Percentiles rank a stretch among this genome's conserved stretches.
phyloP scores from a whole-genome alignment of 768 basidiomycete species.

The Termitomyces bulborhizus region DNA sequence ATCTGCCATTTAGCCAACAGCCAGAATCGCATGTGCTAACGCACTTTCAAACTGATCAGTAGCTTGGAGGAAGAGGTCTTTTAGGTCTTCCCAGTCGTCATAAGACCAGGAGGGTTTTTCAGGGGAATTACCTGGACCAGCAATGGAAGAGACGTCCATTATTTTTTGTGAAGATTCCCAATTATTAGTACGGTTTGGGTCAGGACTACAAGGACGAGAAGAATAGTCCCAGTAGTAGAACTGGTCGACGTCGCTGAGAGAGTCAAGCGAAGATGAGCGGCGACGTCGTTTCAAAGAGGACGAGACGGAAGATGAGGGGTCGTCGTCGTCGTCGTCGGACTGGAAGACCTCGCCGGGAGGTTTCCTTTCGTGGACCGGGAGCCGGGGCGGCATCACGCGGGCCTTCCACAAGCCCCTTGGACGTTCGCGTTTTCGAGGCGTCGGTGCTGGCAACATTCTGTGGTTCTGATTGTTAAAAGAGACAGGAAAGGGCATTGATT shows the following conservation, averaged over 20 bases:
- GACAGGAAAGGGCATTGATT: slow-evolving; percentile 22
- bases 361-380: slow-evolving; percentile 18
- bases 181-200: slow-evolving; percentile 21
- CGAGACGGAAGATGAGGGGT: slow-evolving; percentile 10
- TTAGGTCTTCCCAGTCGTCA: slow-evolving; percentile 64
- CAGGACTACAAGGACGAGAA: slow-evolving; percentile 20
- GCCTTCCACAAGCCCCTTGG: slow-evolving; percentile 42
- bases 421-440: slow-evolving; percentile 19
- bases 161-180: slow-evolving; percentile 26
- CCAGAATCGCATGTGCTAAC: slow-evolving; percentile 16
- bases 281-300: slow-evolving; percentile 8
- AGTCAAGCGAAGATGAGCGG: slow-evolving; percentile 10
- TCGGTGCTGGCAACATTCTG: slow-evolving; percentile 13
- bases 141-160: slow-evolving; percentile 36
- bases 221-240: slow-evolving; percentile 30
- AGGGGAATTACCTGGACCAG: slow-evolving; percentile 17
- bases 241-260: slow-evolving; percentile 15
- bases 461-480: slow-evolving; percentile 15
- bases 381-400: slow-evolving; percentile 29
- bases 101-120: slow-evolving; percentile 23
- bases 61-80: slow-evolving; percentile 54
- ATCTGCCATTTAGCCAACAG: slow-evolving; percentile 12
- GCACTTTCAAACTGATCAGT: slow-evolving; percentile 54
- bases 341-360: slow-evolving; percentile 4
- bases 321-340: slow-evolving; percentile 17